Conservation (phyloP, 192 early-diverging fungal genomes). For the Rhizoclosmatium sp. region DNA sequence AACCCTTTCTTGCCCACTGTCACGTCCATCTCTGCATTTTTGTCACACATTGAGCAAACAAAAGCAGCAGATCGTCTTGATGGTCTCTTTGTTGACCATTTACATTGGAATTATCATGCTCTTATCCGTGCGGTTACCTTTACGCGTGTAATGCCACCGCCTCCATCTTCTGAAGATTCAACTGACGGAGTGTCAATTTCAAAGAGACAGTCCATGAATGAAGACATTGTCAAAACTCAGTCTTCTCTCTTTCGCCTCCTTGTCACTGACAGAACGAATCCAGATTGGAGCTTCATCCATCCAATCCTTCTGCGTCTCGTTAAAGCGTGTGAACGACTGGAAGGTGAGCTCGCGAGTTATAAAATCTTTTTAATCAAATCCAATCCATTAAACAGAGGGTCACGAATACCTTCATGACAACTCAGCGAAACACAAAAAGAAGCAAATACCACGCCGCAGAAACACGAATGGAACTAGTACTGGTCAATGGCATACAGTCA, state of each 20-base stretch:
- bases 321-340: slow-evolving; percentile 5
- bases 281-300: slow-evolving; percentile 31
- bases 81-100: background rate
- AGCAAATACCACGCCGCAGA: background rate
- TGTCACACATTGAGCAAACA: slow-evolving; percentile 5
- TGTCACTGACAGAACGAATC: slow-evolving; percentile 23
- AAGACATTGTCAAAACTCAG: slow-evolving; percentile 30
- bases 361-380: background rate
- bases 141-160: background rate
- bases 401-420: background rate
- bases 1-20: slow-evolving; percentile 7
- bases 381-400: background rate
- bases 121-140: slow-evolving; percentile 7
- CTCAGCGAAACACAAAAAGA: background rate
- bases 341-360: background rate
- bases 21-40: slow-evolving; percentile 19
- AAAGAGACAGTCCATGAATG: background rate
- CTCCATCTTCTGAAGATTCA: background rate
- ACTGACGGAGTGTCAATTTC: background rate
- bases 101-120: slow-evolving; percentile 5
- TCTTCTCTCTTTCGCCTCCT: slow-evolving; percentile 35
- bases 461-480: slow-evolving; percentile 1
- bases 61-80: background rate
- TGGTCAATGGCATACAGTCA: background rate
- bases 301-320: slow-evolving; percentile 27